Conservation (phyloP, 176 grass and related monocot genomes). For the Oryza glaberrima region DNA sequence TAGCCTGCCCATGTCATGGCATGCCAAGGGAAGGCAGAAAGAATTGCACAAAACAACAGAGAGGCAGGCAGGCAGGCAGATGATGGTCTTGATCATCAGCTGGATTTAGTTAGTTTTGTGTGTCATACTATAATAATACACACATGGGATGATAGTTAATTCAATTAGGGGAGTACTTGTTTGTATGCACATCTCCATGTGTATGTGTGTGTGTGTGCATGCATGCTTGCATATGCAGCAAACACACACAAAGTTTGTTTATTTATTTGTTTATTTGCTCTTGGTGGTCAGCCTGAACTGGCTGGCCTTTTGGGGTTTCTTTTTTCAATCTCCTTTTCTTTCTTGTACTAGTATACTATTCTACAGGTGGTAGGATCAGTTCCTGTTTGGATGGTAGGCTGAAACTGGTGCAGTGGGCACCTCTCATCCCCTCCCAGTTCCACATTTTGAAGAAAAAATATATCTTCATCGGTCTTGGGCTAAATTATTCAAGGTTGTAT, state of each 20-base stretch:
- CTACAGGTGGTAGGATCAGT: slow-evolving; percentile 23
- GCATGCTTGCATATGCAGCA: slow-evolving; percentile 22
- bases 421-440: neutral
- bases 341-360: neutral
- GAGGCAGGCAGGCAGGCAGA: neutral
- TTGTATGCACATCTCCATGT: slow-evolving; percentile 22
- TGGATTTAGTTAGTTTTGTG: neutral
- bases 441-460: neutral
- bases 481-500: neutral
- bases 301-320: neutral
- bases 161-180: no score
- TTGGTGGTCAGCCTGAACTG: neutral
- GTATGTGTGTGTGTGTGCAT: neutral
- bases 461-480: neutral
- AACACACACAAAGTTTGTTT: slow-evolving; percentile 9
- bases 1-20: neutral
- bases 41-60: neutral
- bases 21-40: neutral
- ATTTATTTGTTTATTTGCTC: neutral
- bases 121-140: neutral
- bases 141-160: neutral
- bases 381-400: slow-evolving; percentile 14
- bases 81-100: neutral
- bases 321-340: neutral
- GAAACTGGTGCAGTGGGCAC: slow-evolving; percentile 13